phyloP scores from a whole-genome alignment of 768 basidiomycete genomes.

The Tulasnella sp. region DNA sequence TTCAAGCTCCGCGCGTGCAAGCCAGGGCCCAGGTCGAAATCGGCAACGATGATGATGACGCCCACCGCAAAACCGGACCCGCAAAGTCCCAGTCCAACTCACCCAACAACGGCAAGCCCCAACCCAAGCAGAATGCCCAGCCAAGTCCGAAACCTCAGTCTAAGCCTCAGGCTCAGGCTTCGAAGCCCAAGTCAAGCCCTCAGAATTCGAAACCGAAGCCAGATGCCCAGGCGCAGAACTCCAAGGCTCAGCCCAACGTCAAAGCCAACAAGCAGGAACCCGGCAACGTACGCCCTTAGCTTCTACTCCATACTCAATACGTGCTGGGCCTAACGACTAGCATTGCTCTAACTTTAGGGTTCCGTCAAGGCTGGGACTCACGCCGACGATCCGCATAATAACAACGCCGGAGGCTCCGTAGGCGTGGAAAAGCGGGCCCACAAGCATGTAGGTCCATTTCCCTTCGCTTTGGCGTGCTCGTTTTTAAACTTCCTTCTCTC shows the following conservation, averaged over 20 bases:
- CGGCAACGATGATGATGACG: not conserved
- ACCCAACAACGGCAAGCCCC: not conserved
- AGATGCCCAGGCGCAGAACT: not conserved
- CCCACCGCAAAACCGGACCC: not conserved
- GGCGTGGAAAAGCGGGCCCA: constrained; percentile 10
- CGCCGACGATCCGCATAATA: not conserved
- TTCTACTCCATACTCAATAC: not conserved
- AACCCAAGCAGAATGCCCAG: not conserved
- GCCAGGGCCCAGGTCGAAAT: not conserved
- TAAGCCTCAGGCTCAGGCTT: not conserved
- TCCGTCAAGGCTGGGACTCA: not conserved
- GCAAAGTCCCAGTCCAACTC: not conserved
- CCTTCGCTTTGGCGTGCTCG: not conserved
- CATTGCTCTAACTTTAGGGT: not conserved
- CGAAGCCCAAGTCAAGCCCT: not conserved
- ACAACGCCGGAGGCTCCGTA: not conserved
- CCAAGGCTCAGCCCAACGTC: not conserved
- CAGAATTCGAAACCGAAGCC: not conserved
- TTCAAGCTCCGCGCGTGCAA: not conserved
- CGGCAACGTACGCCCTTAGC: not conserved
- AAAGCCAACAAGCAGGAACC: not conserved
- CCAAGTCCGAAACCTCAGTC: not conserved
- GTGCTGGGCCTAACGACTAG: not conserved
- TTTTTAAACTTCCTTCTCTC: not conserved
- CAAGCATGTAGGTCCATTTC: not conserved